These are phyloP conservation scores for Aspergillus glaucus DNA, from an alignment of 2,329 filamentous ascomycete genomes.

Conservation along the genomic window DNA sequence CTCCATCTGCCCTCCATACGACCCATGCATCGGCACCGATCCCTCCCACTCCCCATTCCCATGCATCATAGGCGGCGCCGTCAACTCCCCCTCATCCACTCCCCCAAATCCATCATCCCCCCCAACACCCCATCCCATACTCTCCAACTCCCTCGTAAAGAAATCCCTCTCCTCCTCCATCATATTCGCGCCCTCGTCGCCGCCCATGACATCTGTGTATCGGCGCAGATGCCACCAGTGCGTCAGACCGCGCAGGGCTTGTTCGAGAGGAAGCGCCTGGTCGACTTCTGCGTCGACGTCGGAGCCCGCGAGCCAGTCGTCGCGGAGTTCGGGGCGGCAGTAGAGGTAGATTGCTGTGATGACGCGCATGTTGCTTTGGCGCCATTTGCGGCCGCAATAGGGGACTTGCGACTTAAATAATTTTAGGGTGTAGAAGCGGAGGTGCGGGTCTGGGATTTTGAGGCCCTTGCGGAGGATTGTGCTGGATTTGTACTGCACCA, in stretches of 20 bases:
- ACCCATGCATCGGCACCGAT: not conserved
- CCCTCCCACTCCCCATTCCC: conserved; percentile 22
- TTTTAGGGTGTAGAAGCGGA: conserved; percentile 92
- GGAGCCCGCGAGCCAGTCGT: conserved; percentile 86
- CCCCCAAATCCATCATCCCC: conserved; percentile 27
- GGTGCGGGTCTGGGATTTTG: conserved; percentile 77
- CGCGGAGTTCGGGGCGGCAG: conserved; percentile 82
- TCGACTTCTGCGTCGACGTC: conserved; percentile 93
- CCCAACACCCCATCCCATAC: conserved; percentile 50
- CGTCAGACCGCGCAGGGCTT: conserved; percentile 79
- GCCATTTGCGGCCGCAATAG: conserved; percentile 96
- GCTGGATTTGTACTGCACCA: conserved; percentile 92
- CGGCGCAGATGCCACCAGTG: conserved; percentile 88
- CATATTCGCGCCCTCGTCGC: conserved; percentile 45
- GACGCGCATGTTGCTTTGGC: conserved; percentile 95
- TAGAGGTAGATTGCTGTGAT: conserved; percentile 96
- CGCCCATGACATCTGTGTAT: conserved; percentile 70
- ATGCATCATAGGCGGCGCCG: conserved; percentile 20
- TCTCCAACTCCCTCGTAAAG: conserved; percentile 70
- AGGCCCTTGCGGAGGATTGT: conserved; percentile 87
- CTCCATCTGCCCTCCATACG: conserved; percentile 3
- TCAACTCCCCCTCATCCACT: conserved; percentile 22
- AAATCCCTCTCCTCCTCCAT: conserved; percentile 72
- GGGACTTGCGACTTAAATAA: conserved; percentile 98
- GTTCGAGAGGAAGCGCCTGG: conserved; percentile 83